Base-by-base conservation (phyloP, 192 early-diverging fungal species). In the Podila verticillata region DNA sequence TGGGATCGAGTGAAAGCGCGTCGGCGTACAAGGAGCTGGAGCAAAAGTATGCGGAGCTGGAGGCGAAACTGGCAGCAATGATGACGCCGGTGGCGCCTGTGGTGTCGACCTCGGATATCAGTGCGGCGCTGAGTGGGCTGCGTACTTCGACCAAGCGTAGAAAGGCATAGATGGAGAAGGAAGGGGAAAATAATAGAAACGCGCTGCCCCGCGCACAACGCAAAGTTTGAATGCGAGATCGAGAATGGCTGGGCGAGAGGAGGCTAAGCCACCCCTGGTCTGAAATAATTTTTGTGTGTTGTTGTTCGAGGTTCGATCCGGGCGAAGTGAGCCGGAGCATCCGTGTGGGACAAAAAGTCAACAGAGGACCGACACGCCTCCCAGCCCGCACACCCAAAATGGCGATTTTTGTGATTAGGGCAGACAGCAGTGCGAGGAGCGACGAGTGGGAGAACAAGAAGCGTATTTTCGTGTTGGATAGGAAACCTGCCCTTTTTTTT, bases 41-140 rank as follows among this genome's bases (percentile, higher is more conserved):
- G 48, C 51, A 58, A 9, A 67, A 44, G 48, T 72, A 72, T 32
- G 44, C 61, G 22, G 77, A 80, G 28, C 20, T 80, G 32, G 77
- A 80, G 47, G 65, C 64, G 0, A 63, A 56, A 31, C 65, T 80
- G 5, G 70, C 77, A 29, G 48, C 51, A 7, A 34, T 80, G 70
- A 77, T 61, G 59, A 19, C 67, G 22, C 66, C 72, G 19, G 29
- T 28, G 6, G 49, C 63, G 26, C 67, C 75, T 17, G 57, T 58
- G 3, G 65, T 80, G 5, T 80, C 77, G 4, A 34, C 59, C 4
- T 58, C 61, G 24, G 77, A 80, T 31, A 68, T 80, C 32, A 72
- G 61, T 31, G 77, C 77, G 26, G 77, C 77, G 13, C 64, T 80
- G 61, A 80, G 77, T 56, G 70, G 77, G 22, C 24, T 80, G 34